Conservation (phyloP, 192 early-diverging fungal species). For the Rhizophagus prolifer region DNA sequence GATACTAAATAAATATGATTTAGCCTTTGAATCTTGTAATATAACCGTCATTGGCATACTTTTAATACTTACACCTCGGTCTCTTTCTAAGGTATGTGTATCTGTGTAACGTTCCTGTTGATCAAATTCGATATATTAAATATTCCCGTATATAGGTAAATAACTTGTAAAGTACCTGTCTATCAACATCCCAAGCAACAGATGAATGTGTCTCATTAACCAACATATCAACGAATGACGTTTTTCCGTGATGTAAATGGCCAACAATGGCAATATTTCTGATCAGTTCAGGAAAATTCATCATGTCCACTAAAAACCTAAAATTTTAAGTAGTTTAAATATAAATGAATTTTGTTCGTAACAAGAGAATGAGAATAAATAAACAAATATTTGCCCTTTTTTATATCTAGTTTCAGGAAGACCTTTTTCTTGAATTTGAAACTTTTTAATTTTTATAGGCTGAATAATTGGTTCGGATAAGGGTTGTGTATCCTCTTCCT, state of each 20-base stretch:
- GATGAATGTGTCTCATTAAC: constrained; percentile 80
- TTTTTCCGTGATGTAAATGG: constrained; percentile 98
- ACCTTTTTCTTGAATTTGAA: constrained; percentile 80
- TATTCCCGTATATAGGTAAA: neutral
- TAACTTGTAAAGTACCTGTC: constrained; percentile 18
- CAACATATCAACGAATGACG: constrained; percentile 89
- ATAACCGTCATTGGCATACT: constrained; percentile 91
- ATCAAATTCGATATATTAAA: constrained; percentile 41
- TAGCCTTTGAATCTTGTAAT: constrained; percentile 81
- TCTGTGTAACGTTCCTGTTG: constrained; percentile 83
- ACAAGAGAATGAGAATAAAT: constrained; percentile 7
- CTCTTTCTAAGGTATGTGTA: constrained; percentile 86
- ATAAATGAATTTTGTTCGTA: too few species aligned
- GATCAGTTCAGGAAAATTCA: constrained; percentile 75
- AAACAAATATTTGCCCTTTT: constrained; percentile 70
- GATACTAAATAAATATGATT: constrained; percentile 87
- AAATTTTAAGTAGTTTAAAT: neutral
- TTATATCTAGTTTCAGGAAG: constrained; percentile 81
- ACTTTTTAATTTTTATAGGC: constrained; percentile 84
- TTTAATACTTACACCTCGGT: constrained; percentile 89
- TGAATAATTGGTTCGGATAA: constrained; percentile 92
- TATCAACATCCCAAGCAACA: constrained; percentile 31
- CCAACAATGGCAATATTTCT: constrained; percentile 92
- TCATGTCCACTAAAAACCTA: constrained; percentile 78
- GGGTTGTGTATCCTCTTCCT: constrained; percentile 98